Percentiles rank a stretch among this genome's conserved stretches.
These are phyloP conservation scores for Afroboletus lepidellus DNA, from an alignment of 1,284 basidiomycete species.

Conservation along the genomic window DNA sequence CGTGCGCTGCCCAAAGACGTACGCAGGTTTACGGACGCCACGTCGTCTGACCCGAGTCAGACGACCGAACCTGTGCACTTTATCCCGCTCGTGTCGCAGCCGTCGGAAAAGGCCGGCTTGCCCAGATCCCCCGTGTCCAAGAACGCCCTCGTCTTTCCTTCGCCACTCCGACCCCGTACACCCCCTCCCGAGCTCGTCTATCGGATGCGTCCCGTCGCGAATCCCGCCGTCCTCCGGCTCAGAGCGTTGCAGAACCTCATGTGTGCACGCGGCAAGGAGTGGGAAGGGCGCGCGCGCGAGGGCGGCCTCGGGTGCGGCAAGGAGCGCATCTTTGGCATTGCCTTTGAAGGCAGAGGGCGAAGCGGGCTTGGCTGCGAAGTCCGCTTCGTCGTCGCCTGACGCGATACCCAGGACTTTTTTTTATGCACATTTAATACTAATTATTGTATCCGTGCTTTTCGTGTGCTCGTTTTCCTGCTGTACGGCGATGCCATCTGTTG, in stretches of 20 bases:
- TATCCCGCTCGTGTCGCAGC: conserved; percentile 30
- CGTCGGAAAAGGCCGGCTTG: conserved; percentile 15
- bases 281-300: conserved; percentile 47
- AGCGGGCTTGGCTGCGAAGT: conserved; percentile 47
- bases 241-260: conserved; percentile 56
- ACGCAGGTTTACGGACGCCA: conserved; percentile 29
- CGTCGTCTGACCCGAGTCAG: conserved; percentile 9
- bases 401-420: conserved; percentile 27
- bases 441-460: conserved; percentile 12
- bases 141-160: conserved; percentile 30
- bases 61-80: conserved; percentile 31
- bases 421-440: conserved; percentile 36
- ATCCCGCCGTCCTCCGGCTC: conserved; percentile 56
- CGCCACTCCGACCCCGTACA: conserved; percentile 36
- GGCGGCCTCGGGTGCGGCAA: conserved; percentile 49
- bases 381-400: conserved; percentile 34
- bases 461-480: conserved; percentile 3
- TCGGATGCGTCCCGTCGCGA: conserved; percentile 52
- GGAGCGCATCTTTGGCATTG: conserved; percentile 56
- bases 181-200: conserved; percentile 32
- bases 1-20: conserved; percentile 43
- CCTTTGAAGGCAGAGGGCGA: conserved; percentile 56
- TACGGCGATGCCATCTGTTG: conserved; percentile 18
- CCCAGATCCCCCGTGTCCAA: conserved; percentile 10
- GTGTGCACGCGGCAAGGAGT: conserved; percentile 39